A percentile compares a stretch with the other conserved stretches of the same genome.
phyloP scores from a whole-genome alignment of 2,329 filamentous ascomycete species.

The Fusarium drepaniforme region DNA sequence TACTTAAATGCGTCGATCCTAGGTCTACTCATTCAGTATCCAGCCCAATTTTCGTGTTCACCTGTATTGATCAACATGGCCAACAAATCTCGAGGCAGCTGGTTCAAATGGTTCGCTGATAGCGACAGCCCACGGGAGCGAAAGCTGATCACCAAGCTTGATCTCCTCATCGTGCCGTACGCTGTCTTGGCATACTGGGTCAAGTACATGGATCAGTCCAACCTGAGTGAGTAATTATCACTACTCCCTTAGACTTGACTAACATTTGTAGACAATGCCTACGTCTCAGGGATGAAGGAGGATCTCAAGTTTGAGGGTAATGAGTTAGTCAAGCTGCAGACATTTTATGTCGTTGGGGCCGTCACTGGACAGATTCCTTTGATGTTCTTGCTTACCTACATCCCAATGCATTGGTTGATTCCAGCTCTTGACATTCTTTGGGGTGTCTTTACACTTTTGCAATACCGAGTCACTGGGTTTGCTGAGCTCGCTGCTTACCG shows the following conservation, averaged over 20 bases:
- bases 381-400: neutral
- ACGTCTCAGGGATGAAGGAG: neutral
- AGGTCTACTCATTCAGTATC: neutral
- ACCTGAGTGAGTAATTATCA: conserved; percentile 18
- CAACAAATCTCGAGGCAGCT: neutral
- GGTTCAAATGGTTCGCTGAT: conserved; percentile 10
- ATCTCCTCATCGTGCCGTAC: conserved; percentile 60
- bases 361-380: neutral
- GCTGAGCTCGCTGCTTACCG: neutral
- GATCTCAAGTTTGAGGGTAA: neutral
- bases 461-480: neutral
- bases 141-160: conserved; percentile 55
- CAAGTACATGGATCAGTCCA: conserved; percentile 39
- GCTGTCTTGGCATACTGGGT: conserved; percentile 36
- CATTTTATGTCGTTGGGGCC: neutral
- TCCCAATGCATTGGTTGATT: neutral
- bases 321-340: neutral
- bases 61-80: neutral
- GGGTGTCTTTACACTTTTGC: neutral
- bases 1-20: neutral
- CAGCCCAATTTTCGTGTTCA: neutral
- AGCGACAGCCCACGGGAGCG: conserved; percentile 4
- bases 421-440: neutral
- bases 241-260: neutral
- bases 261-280: neutral